Evolutionary conservation across 345 rosid species (phyloP).

Genomic region (Carallia pectinifolia): DNA sequence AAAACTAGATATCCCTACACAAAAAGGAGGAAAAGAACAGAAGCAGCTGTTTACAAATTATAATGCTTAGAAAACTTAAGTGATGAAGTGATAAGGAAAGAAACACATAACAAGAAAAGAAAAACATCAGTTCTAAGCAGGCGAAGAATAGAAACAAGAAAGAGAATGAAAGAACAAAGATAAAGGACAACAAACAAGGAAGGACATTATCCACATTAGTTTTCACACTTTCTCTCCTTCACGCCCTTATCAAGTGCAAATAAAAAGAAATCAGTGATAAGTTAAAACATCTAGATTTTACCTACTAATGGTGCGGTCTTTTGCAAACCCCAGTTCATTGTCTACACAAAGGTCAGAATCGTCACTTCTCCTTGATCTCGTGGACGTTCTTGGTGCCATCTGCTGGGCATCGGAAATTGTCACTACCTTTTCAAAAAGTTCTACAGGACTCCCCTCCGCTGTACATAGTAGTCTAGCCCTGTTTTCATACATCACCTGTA

Average conservation of each 20-base stretch:
- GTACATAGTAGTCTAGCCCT: conserved; percentile 74
- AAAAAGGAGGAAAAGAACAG: too few species aligned
- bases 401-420: conserved; percentile 76
- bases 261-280: not conserved
- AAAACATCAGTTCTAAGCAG: too few species aligned
- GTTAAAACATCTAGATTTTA: conserved; percentile 16
- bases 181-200: too few species aligned
- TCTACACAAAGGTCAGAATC: conserved; percentile 83
- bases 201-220: too few species aligned
- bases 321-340: conserved; percentile 92
- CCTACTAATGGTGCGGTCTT: conserved; percentile 98
- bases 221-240: too few species aligned
- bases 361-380: conserved; percentile 77
- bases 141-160: too few species aligned
- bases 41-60: not conserved
- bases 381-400: conserved; percentile 76
- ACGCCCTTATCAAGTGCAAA: too few species aligned
- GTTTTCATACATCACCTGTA: conserved; percentile 96
- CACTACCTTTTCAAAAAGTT: conserved; percentile 65
- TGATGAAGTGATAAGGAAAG: not conserved
- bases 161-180: too few species aligned
- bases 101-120: too few species aligned
- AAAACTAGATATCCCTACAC: too few species aligned
- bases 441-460: conserved; percentile 79
- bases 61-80: not conserved